Conservation (phyloP, 1,284 basidiomycete genomes). For the Pseudozyma thailandica region DNA sequence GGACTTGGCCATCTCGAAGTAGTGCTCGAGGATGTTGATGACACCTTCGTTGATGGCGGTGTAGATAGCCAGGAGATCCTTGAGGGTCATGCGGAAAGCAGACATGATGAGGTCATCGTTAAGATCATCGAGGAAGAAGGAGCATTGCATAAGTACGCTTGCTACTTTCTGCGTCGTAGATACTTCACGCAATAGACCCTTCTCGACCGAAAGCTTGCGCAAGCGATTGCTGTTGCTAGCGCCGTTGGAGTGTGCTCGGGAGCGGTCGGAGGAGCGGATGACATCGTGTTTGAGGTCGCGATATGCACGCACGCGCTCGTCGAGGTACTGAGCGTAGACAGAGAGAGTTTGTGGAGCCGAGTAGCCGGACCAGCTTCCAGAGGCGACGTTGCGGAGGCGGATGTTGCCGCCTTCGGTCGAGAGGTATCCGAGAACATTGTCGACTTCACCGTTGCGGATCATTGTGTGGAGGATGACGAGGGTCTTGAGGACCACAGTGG, state of each 20-base stretch:
- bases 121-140: slow-evolving; percentile 93
- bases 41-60: slow-evolving; percentile 98
- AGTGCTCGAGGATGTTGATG: slow-evolving; percentile 92
- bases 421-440: slow-evolving; percentile 86
- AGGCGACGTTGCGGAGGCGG: slow-evolving; percentile 77
- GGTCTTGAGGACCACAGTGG: slow-evolving; percentile 94
- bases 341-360: slow-evolving; percentile 82
- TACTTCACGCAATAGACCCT: slow-evolving; percentile 91
- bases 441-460: slow-evolving; percentile 91
- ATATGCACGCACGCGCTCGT: slow-evolving; percentile 87
- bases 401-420: slow-evolving; percentile 76
- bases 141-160: slow-evolving; percentile 84
- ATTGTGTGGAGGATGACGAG: slow-evolving; percentile 93
- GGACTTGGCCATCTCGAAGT: slow-evolving; percentile 96
- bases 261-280: slow-evolving; percentile 83
- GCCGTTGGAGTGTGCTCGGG: slow-evolving; percentile 71
- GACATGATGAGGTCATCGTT: slow-evolving; percentile 90
- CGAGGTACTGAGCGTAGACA: slow-evolving; percentile 88
- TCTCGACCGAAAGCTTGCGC: slow-evolving; percentile 91
- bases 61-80: slow-evolving; percentile 93
- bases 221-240: slow-evolving; percentile 73
- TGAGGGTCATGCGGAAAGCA: slow-evolving; percentile 93
- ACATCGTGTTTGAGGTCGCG: slow-evolving; percentile 92
- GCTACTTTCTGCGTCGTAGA: slow-evolving; percentile 89
- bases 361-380: slow-evolving; percentile 42